Evolutionary conservation across 2,329 filamentous ascomycete species (phyloP), one percentile per base, ranked within the genome.

Genomic region (Colletotrichum incanum): DNA sequence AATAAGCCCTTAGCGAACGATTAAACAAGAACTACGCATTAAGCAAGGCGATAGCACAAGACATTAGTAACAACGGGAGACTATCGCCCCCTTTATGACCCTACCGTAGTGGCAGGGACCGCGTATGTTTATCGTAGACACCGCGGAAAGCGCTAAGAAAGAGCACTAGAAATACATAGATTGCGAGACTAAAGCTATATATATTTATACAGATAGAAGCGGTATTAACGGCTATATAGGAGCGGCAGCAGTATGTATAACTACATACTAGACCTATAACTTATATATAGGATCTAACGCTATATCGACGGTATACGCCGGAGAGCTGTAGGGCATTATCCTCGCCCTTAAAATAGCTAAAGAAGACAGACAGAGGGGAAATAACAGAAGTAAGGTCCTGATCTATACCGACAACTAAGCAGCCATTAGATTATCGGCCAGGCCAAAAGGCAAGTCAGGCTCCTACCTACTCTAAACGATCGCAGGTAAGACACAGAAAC

Each of bases 251-350:
- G 4, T 45, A 16, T 59, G 12, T 16, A 11, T 14, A 16, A 59
- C 7, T 23, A 47, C 3, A 47, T 23, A 23, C 2, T 12, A 47
- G 7, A 47, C 45, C 20, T 23, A 23, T 11, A 47, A 23, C 7
- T 23, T 12, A 43, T 55, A 64, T 26, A 64, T 64, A 39, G 34
- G 61, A 28, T 3, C 7, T 39, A 23, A 56, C 28, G 18, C 12
- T 5, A 64, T 31, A 23, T 64, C 20, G 11, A 64, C 9, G 18
- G 47, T 64, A 1, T 64, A 64, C 20, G 11, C n/a, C 1, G 34
- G 20, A 50, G 61, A 64, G 47, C 49, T 64, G 14, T 31, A 49
- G 4, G 45, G 61, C 5, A 56, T 56, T 23, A 56, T 56, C 31
- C 31, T 56, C 2, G 8, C 54, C 31, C 31, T 56, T 23, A 39